Conservation (phyloP, 805 yeast genomes). For the Hanseniaspora thailandica region DNA sequence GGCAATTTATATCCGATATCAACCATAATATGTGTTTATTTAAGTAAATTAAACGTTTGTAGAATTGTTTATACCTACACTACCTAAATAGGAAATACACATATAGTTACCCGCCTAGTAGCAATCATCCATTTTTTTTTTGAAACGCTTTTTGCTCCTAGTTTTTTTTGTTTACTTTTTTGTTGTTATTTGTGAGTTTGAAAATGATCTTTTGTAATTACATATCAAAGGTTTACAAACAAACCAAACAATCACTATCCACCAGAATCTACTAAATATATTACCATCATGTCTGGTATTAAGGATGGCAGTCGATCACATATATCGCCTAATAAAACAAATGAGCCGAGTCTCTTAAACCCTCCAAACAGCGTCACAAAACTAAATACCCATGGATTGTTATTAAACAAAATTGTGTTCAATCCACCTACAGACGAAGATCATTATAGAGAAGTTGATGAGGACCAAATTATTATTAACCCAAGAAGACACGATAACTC, state of each 20-base stretch:
- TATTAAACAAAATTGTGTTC: slow-evolving; percentile 8
- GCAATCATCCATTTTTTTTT: too few relatives aligned
- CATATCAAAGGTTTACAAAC: too few relatives aligned
- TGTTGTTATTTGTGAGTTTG: too few relatives aligned
- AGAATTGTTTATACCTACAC: too few relatives aligned
- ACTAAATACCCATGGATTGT: slow-evolving; percentile 11
- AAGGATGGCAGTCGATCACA: not conserved
- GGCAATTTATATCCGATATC: too few relatives aligned
- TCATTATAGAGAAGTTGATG: slow-evolving; percentile 9
- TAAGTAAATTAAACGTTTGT: too few relatives aligned
- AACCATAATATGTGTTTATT: too few relatives aligned
- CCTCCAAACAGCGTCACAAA: not conserved
- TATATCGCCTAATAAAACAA: not conserved
- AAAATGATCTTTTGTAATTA: too few relatives aligned
- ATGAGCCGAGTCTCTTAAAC: not conserved
- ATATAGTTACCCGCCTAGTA: too few relatives aligned
- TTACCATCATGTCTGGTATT: not conserved
- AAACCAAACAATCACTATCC: not conserved
- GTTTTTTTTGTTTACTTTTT: too few relatives aligned
- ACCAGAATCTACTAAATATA: not conserved
- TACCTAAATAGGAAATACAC: too few relatives aligned
- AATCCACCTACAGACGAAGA: slow-evolving; percentile 13
- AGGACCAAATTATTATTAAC: not conserved
- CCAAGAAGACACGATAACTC: slow-evolving; percentile 3
- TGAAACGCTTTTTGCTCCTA: too few relatives aligned